A percentile compares a stretch with the other conserved stretches of the same genome.
Conservation (phyloP, 2,329 filamentous ascomycete genomes). For the Verticillium nubilum region DNA sequence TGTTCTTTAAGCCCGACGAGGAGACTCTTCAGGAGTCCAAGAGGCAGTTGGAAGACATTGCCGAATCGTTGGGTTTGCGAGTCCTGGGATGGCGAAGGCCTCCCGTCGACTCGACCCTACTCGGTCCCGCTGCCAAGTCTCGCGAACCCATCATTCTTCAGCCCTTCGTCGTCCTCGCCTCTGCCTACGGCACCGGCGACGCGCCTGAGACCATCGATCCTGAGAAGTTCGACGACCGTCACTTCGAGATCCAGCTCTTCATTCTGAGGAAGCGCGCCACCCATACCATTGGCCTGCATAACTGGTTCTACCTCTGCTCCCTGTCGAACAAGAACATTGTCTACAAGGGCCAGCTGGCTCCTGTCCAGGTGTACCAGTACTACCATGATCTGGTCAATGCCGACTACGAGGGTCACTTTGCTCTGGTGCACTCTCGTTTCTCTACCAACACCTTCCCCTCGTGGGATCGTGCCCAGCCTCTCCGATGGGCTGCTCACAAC, state of each 20-base stretch:
- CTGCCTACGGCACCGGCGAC: conserved; percentile 76
- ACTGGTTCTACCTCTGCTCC: conserved; percentile 98
- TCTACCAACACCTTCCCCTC: conserved; percentile 98
- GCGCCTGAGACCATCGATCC: conserved; percentile 74
- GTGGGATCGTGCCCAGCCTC: conserved; percentile 93
- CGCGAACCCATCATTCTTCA: conserved; percentile 93
- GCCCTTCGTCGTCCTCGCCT: conserved; percentile 85
- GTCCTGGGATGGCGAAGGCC: conserved; percentile 96
- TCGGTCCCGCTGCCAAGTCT: conserved; percentile 88
- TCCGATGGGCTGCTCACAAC: conserved; percentile 96
- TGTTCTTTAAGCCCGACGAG: conserved; percentile 97
- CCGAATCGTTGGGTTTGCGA: conserved; percentile 78
- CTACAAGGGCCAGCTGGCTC: conserved; percentile 94
- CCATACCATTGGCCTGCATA: conserved; percentile 89
- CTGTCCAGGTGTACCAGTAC: conserved; percentile 95
- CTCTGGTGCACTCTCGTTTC: conserved; percentile 93
- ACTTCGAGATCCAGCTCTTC: conserved; percentile 91
- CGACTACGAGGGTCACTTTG: conserved; percentile 96
- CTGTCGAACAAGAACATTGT: conserved; percentile 98
- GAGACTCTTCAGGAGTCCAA: conserved; percentile 87
- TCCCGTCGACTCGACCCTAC: conserved; percentile 84
- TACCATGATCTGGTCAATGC: conserved; percentile 96
- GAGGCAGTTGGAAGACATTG: conserved; percentile 88
- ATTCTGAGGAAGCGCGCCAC: conserved; percentile 91
- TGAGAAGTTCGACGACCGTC: conserved; percentile 74